A percentile compares a stretch with the other conserved stretches of the same genome.
Conservation (phyloP, 2,329 filamentous ascomycete genomes). For the Colletotrichum higginsianum region DNA sequence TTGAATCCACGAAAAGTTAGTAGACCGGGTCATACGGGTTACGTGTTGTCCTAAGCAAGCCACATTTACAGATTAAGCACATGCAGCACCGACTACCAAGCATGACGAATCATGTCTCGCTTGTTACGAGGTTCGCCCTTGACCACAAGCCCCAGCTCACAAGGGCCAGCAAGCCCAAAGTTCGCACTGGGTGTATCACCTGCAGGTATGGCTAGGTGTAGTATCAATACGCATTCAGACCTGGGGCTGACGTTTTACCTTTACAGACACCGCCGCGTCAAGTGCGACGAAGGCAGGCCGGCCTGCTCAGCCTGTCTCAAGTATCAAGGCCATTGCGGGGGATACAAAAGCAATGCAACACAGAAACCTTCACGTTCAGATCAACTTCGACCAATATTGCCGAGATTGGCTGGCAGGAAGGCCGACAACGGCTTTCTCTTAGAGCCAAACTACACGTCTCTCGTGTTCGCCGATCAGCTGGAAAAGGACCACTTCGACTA, state of each 20-base stretch:
- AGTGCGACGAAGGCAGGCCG: slow-evolving; percentile 31
- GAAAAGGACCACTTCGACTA: slow-evolving; percentile 37
- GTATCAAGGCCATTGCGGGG: slow-evolving; percentile 24
- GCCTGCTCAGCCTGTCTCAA: slow-evolving; percentile 30
- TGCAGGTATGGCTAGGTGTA: slow-evolving; percentile 17
- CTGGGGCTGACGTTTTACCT: neutral
- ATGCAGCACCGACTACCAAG: neutral
- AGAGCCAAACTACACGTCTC: slow-evolving; percentile 23
- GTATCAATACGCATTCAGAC: neutral
- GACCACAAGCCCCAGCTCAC: neutral
- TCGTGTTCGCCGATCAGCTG: slow-evolving; percentile 27
- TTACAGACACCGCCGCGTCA: slow-evolving; percentile 27
- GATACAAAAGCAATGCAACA: slow-evolving; percentile 2
- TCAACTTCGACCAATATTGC: neutral
- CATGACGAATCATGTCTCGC: neutral
- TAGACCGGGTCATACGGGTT: neutral
- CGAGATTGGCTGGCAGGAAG: neutral
- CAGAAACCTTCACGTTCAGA: neutral
- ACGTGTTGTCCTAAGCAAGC: neutral
- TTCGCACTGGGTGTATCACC: slow-evolving; percentile 22
- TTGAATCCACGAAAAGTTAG: neutral
- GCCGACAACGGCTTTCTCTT: neutral
- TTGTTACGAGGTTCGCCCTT: slow-evolving; percentile 3
- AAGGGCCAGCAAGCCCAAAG: slow-evolving; percentile 21
- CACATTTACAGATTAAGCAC: neutral